A percentile compares a stretch with the other conserved stretches of the same genome.
phyloP scores from a whole-genome alignment of 148 eudicot genomes.

The Tetragonia tetragonoides region DNA sequence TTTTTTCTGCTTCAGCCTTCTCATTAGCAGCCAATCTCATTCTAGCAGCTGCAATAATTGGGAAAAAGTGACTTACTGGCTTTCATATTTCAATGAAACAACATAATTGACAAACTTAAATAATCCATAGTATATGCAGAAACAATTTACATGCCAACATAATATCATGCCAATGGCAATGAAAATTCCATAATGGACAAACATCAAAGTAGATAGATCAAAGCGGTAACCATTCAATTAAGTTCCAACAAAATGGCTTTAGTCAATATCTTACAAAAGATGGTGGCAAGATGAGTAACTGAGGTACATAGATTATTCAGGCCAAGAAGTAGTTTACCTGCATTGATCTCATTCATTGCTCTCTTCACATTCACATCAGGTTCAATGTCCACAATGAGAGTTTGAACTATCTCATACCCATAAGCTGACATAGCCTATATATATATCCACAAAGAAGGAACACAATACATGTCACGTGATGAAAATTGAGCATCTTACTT shows the following conservation, averaged over 20 bases:
- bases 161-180: not conserved
- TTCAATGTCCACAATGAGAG: slow-evolving; percentile 71
- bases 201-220: too few relatives aligned
- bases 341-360: slow-evolving; percentile 90
- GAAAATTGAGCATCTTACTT: not conserved
- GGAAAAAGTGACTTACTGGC: not conserved
- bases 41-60: slow-evolving; percentile 57
- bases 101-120: not conserved
- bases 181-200: not conserved
- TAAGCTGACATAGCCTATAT: slow-evolving; percentile 73
- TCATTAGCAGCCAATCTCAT: slow-evolving; percentile 64
- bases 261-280: slow-evolving; percentile 21
- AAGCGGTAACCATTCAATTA: not conserved
- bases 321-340: slow-evolving; percentile 37
- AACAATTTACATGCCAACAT: too few relatives aligned
- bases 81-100: too few relatives aligned
- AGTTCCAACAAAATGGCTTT: not conserved
- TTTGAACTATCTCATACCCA: slow-evolving; percentile 72
- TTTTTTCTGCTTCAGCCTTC: slow-evolving; percentile 77
- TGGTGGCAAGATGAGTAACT: too few relatives aligned
- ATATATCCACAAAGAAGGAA: not conserved
- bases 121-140: too few relatives aligned
- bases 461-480: not conserved
- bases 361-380: slow-evolving; percentile 74
- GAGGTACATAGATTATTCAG: not conserved